Evolutionary conservation across 1,284 basidiomycete genomes (phyloP).

Genomic region (Kwoniella shivajii): DNA sequence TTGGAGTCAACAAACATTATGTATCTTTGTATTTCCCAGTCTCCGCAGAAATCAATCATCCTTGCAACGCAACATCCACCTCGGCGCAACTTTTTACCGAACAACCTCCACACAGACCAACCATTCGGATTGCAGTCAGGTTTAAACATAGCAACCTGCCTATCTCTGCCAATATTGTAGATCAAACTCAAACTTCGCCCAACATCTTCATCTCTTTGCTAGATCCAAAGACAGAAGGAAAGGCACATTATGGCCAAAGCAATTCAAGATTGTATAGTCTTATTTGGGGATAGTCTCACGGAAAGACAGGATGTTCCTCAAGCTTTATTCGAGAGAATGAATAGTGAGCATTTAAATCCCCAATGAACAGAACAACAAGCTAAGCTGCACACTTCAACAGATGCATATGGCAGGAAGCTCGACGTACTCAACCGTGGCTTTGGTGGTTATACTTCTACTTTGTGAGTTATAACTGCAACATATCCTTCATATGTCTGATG

Average conservation of each 20-base stretch:
- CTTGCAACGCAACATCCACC: no score
- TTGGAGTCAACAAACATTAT: no score
- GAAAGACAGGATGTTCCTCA: conserved; percentile 15
- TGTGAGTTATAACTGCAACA: not conserved
- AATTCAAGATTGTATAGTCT: conserved; percentile 14
- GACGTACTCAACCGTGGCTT: conserved; percentile 45
- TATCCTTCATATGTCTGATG: not conserved
- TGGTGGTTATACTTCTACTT: conserved; percentile 32
- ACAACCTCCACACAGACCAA: no score
- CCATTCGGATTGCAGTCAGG: no score
- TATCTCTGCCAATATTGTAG: no score
- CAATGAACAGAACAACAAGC: not conserved
- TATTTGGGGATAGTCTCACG: conserved; percentile 17
- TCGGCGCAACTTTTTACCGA: no score
- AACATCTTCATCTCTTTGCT: no score
- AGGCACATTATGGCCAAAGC: conserved; percentile 14
- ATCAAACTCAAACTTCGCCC: no score
- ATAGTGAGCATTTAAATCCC: not conserved
- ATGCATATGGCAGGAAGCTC: conserved; percentile 36
- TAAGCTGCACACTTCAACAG: conserved; percentile 21
- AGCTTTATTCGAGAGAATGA: conserved; percentile 9
- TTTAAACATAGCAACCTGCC: no score
- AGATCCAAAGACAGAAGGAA: no score
- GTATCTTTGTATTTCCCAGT: no score
- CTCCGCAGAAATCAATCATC: no score